phyloP scores from a whole-genome alignment of 1,284 basidiomycete species.

The Cutaneotrichosporon sp. region DNA sequence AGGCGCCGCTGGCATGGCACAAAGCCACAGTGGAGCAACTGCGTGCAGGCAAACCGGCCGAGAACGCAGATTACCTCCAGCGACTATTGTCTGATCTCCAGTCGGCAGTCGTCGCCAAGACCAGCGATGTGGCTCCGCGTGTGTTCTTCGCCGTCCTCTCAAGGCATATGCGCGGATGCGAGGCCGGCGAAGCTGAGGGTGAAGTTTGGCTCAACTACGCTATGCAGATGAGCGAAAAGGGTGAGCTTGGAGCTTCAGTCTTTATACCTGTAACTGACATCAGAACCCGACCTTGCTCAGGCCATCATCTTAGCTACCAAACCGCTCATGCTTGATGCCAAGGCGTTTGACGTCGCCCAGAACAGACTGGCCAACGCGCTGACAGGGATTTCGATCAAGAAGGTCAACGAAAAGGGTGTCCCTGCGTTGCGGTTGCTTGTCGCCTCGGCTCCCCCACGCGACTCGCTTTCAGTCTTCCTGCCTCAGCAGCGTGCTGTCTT shows the following conservation, averaged over 20 bases:
- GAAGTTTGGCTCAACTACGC: slow-evolving; percentile 71
- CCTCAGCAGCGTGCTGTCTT: slow-evolving; percentile 83
- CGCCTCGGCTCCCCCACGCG: slow-evolving; percentile 68
- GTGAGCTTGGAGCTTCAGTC: slow-evolving; percentile 52
- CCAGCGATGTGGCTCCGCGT: slow-evolving; percentile 53
- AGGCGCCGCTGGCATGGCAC: slow-evolving; percentile 54
- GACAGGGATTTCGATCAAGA: slow-evolving; percentile 61
- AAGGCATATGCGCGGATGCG: slow-evolving; percentile 56
- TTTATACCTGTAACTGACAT: neutral
- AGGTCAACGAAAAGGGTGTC: slow-evolving; percentile 66
- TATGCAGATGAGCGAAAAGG: slow-evolving; percentile 58
- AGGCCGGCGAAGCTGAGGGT: slow-evolving; percentile 60
- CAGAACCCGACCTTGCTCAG: slow-evolving; percentile 65
- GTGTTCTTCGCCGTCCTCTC: slow-evolving; percentile 60
- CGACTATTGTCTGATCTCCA: slow-evolving; percentile 20
- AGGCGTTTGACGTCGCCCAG: slow-evolving; percentile 71
- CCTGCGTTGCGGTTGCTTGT: slow-evolving; percentile 65
- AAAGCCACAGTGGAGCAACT: slow-evolving; percentile 49
- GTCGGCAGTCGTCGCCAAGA: slow-evolving; percentile 6
- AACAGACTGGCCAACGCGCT: slow-evolving; percentile 83
- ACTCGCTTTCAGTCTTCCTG: slow-evolving; percentile 77
- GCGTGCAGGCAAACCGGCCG: slow-evolving; percentile 15
- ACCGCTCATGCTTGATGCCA: slow-evolving; percentile 61
- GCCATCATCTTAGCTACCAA: slow-evolving; percentile 63
- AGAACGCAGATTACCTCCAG: slow-evolving; percentile 32